Conservation (phyloP, 345 rosid species). For the Limnanthes douglasii region DNA sequence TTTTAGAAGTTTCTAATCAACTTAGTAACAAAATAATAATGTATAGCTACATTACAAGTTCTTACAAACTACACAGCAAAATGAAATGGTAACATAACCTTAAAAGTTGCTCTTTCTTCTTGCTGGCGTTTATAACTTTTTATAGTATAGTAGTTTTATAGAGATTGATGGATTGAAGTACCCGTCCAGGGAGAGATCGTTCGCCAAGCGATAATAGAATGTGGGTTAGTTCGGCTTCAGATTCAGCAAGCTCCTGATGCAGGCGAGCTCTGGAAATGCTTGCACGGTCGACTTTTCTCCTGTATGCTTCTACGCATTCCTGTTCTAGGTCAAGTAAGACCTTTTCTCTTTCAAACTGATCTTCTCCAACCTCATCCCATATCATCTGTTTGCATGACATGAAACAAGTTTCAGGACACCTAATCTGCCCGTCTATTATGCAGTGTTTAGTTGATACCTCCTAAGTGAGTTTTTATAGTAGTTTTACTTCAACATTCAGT, state of each 20-base stretch:
- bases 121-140: too few relatives aligned
- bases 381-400: slow-evolving; percentile 43
- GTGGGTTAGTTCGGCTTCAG: slow-evolving; percentile 94
- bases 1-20: too few relatives aligned
- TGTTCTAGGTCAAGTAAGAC: slow-evolving; percentile 76
- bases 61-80: too few relatives aligned
- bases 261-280: slow-evolving; percentile 86
- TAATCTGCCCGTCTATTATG: too few relatives aligned
- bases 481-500: too few relatives aligned
- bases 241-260: slow-evolving; percentile 94
- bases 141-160: background rate
- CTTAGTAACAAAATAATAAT: too few relatives aligned
- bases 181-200: slow-evolving; percentile 93
- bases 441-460: too few relatives aligned
- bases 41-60: too few relatives aligned
- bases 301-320: slow-evolving; percentile 81
- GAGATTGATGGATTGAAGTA: slow-evolving; percentile 17
- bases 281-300: slow-evolving; percentile 93
- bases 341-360: slow-evolving; percentile 64
- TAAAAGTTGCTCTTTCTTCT: too few relatives aligned
- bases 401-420: too few relatives aligned
- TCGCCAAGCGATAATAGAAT: slow-evolving; percentile 93
- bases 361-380: slow-evolving; percentile 97
- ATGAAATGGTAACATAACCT: too few relatives aligned
- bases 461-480: too few relatives aligned